Percentiles rank a stretch among this genome's conserved stretches.
Conservation (phyloP, 2,329 filamentous ascomycete genomes). For the Fusarium sp. region DNA sequence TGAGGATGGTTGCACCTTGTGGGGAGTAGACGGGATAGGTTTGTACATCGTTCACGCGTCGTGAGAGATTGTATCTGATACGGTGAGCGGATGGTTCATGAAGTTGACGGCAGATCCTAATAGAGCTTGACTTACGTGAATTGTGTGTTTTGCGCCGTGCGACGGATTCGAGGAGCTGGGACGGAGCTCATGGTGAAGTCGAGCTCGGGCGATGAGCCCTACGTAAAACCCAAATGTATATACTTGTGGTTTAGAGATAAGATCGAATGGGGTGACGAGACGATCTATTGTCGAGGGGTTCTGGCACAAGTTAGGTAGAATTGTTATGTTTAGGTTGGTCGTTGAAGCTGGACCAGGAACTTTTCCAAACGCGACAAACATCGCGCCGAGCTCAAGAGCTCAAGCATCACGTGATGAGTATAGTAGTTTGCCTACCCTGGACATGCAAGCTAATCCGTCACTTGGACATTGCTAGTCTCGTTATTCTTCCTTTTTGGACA, state of each 20-base stretch:
- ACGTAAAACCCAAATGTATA: neutral
- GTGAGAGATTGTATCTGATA: constrained; percentile 70
- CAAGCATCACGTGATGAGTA: constrained; percentile 36
- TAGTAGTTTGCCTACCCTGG: constrained; percentile 4
- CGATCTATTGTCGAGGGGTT: neutral
- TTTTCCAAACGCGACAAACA: constrained; percentile 49
- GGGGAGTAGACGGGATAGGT: constrained; percentile 73
- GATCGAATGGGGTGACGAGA: neutral
- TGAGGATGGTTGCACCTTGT: constrained; percentile 73
- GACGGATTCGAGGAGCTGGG: constrained; percentile 59
- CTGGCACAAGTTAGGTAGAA: constrained; percentile 2
- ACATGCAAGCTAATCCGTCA: neutral
- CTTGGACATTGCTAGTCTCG: too few relatives aligned
- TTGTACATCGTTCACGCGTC: constrained; percentile 72
- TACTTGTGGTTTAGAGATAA: neutral
- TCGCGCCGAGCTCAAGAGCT: constrained; percentile 42
- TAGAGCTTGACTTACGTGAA: constrained; percentile 58
- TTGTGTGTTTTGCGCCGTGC: constrained; percentile 65
- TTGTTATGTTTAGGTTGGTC: constrained; percentile 17
- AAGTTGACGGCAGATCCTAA: too few relatives aligned
- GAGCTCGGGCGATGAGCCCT: constrained; percentile 46
- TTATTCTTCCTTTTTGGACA: too few relatives aligned
- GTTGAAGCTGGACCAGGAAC: constrained; percentile 37
- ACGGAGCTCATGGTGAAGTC: constrained; percentile 53
- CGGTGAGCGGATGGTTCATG: constrained; percentile 12